A percentile compares a stretch with the other conserved stretches of the same genome.
These are phyloP conservation scores for Aspergillus brunneoviolaceus DNA, from an alignment of 2,329 filamentous ascomycete genomes.

Conservation along the genomic window DNA sequence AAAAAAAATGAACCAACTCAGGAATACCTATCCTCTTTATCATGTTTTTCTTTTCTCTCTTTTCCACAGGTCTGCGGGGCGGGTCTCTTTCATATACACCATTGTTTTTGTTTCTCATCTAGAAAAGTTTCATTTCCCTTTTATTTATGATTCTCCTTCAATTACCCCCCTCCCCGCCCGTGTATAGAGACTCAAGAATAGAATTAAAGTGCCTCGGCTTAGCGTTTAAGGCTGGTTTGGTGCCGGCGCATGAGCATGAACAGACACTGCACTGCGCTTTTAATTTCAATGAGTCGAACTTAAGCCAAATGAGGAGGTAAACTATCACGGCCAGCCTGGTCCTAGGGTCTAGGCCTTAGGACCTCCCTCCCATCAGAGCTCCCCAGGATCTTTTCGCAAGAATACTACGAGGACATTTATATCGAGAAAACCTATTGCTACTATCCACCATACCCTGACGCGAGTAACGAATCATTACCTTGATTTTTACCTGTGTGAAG, in stretches of 20 bases:
- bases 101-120: background rate
- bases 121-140: constrained; percentile 11
- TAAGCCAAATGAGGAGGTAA: no score
- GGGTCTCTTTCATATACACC: background rate
- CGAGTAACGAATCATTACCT: constrained; percentile 16
- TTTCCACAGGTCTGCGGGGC: background rate
- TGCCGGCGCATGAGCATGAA: constrained; percentile 30
- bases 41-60: background rate
- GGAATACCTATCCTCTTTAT: background rate
- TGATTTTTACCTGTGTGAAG: constrained; percentile 22
- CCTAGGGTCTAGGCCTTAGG: constrained; percentile 22
- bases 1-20: background rate
- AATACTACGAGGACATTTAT: background rate
- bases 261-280: constrained; percentile 19
- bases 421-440: background rate
- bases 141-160: constrained; percentile 17
- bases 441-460: background rate
- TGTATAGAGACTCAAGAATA: background rate
- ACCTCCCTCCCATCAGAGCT: background rate
- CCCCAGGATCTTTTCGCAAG: background rate
- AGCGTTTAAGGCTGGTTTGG: no score
- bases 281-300: no score
- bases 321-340: no score
- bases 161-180: constrained; percentile 5
- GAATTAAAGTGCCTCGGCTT: background rate